A percentile compares a stretch with the other conserved stretches of the same genome.
Evolutionary conservation across 2,329 filamentous ascomycete genomes (phyloP).

Genomic region (Stagonosporopsis chrysanthemi): DNA sequence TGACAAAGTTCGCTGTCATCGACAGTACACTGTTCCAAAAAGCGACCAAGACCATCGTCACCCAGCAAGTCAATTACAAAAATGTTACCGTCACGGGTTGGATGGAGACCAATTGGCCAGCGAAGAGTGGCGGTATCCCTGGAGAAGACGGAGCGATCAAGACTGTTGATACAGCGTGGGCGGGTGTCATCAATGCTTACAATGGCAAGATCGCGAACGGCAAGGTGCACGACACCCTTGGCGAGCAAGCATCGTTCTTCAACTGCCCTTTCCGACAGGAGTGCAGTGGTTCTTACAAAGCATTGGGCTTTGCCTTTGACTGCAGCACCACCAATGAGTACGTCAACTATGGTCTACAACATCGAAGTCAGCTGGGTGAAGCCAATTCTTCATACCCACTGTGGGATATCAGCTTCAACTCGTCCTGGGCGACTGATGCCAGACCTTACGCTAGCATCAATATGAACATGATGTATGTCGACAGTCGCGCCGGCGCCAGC

Average conservation of each 20-base stretch:
- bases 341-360: conserved; percentile 31
- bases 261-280: conserved; percentile 32
- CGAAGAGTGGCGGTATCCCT: conserved; percentile 29
- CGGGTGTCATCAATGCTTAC: conserved; percentile 30
- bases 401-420: conserved; percentile 28
- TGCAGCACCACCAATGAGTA: conserved; percentile 22
- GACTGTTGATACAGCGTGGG: conserved; percentile 30
- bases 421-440: conserved; percentile 18
- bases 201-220: conserved; percentile 33
- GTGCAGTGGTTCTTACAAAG: conserved; percentile 26
- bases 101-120: conserved; percentile 27
- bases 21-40: conserved; percentile 37
- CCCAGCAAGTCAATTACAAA: conserved; percentile 27
- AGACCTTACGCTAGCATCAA: conserved; percentile 28
- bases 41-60: conserved; percentile 29
- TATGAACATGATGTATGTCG: conserved; percentile 31
- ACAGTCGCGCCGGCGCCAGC: conserved; percentile 21
- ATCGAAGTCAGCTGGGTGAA: conserved; percentile 11
- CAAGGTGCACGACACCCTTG: conserved; percentile 31
- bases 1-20: conserved; percentile 38
- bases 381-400: conserved; percentile 20
- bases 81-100: conserved; percentile 31
- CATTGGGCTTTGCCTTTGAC: conserved; percentile 27
- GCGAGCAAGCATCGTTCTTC: conserved; percentile 27
- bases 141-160: conserved; percentile 28